These are phyloP conservation scores for Paspalum vaginatum DNA, from an alignment of 176 grass and related monocot species.

Conservation along the genomic window DNA sequence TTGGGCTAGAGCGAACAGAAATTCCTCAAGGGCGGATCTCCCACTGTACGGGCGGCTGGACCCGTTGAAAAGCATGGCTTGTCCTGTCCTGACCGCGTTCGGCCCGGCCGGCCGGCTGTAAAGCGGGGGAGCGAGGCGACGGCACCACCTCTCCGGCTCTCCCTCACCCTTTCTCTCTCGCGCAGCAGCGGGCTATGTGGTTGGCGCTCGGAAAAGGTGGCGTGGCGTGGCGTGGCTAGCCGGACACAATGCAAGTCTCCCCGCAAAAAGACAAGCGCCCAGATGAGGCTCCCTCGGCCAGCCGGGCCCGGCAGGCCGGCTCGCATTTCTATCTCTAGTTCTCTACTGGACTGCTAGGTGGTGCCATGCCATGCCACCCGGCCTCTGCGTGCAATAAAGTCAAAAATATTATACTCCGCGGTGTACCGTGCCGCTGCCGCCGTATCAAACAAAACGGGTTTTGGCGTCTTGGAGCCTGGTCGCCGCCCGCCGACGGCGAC, in stretches of 20 bases:
- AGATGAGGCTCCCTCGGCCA: not conserved
- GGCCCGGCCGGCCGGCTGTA: slow-evolving; percentile 1
- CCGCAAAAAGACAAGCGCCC: slow-evolving; percentile 45
- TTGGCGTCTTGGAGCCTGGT: not conserved
- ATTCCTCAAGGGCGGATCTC: too few species aligned
- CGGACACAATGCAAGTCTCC: slow-evolving; percentile 8
- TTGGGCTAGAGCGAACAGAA: too few species aligned
- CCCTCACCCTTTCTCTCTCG: too few species aligned
- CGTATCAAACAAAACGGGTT: not conserved
- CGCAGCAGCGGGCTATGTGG: too few species aligned
- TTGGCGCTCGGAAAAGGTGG: too few species aligned
- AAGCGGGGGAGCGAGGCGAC: not conserved
- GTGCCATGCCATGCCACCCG: not conserved
- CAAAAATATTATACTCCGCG: slow-evolving; percentile 1
- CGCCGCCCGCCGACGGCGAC: not conserved
- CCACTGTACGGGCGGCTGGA: too few species aligned
- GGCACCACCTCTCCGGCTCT: too few species aligned
- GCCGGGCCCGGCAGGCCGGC: not conserved
- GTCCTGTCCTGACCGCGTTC: not conserved
- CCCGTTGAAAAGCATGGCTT: not conserved
- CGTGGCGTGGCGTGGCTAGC: not conserved
- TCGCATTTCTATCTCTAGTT: not conserved
- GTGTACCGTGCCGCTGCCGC: not conserved
- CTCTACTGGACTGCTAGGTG: too few species aligned
- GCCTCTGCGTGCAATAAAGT: slow-evolving; percentile 29